Evolutionary conservation across 441 rosid species (phyloP).

Genomic region (Rhodomyrtus psidioides): DNA sequence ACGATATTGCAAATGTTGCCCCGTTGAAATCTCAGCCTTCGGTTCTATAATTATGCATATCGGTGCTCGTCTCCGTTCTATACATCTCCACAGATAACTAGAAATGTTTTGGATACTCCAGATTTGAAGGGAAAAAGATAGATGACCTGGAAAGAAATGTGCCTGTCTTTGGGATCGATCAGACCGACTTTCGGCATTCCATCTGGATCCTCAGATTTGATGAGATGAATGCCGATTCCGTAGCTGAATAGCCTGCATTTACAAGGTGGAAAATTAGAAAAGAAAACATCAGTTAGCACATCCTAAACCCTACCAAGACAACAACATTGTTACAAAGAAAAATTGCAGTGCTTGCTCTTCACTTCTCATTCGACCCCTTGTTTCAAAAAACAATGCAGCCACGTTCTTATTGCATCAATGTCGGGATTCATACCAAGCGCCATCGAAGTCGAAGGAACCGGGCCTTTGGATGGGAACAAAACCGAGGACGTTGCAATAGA

Average conservation of each 20-base stretch:
- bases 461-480: background rate
- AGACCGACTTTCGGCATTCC: background rate
- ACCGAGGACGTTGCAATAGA: slow-evolving; percentile 2
- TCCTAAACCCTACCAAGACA: background rate
- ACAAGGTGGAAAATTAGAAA: background rate
- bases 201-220: background rate
- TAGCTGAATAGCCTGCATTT: slow-evolving; percentile 2
- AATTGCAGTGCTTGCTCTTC: background rate
- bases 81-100: background rate
- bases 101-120: background rate
- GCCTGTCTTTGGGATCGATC: slow-evolving; percentile 8
- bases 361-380: background rate
- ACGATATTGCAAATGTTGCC: too few relatives aligned
- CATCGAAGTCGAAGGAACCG: background rate
- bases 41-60: too few relatives aligned
- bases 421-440: background rate
- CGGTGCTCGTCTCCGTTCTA: too few relatives aligned
- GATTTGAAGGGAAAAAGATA: background rate
- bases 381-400: background rate
- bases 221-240: slow-evolving; percentile 7
- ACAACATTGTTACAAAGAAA: background rate
- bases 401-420: background rate
- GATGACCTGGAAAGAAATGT: slow-evolving; percentile 5
- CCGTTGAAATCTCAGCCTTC: too few relatives aligned
- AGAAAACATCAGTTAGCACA: background rate